phyloP scores from a whole-genome alignment of 352 stramenopile species.

The Pythium grandisporangium region DNA sequence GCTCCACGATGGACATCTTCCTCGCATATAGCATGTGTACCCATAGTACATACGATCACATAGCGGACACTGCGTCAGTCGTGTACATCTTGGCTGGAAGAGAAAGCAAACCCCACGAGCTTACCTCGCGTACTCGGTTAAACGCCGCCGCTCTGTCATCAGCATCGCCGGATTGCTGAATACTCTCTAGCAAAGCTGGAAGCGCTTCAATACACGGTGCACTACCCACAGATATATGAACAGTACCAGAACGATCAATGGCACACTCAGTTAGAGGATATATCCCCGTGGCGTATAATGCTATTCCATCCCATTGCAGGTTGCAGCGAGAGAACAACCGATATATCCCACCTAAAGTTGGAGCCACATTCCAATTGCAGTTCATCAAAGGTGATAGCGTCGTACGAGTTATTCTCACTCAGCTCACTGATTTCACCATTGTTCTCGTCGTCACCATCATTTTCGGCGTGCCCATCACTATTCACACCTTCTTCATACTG shows the following conservation, averaged over 20 bases:
- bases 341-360: constrained; percentile 4
- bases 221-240: constrained; percentile 7
- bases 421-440: not conserved
- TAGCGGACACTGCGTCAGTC: too few relatives aligned
- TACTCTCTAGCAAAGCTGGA: constrained; percentile 12
- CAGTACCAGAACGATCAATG: too few relatives aligned
- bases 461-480: too few relatives aligned
- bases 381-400: constrained; percentile 14
- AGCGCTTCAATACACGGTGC: constrained; percentile 31
- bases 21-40: not conserved
- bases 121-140: constrained; percentile 24
- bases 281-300: too few relatives aligned
- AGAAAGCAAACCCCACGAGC: not conserved
- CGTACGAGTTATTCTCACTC: constrained; percentile 5
- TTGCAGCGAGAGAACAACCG: too few relatives aligned
- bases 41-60: too few relatives aligned
- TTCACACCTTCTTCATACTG: not conserved
- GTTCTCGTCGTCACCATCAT: not conserved
- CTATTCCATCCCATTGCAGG: too few relatives aligned
- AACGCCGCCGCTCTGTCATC: constrained; percentile 13
- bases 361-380: constrained; percentile 6
- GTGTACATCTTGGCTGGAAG: not conserved
- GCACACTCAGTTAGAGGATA: not conserved
- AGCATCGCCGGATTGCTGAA: constrained; percentile 11
- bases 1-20: constrained; percentile 40